Evolutionary conservation across 2,329 filamentous ascomycete genomes (phyloP).

Genomic region (Fusarium falciforme): DNA sequence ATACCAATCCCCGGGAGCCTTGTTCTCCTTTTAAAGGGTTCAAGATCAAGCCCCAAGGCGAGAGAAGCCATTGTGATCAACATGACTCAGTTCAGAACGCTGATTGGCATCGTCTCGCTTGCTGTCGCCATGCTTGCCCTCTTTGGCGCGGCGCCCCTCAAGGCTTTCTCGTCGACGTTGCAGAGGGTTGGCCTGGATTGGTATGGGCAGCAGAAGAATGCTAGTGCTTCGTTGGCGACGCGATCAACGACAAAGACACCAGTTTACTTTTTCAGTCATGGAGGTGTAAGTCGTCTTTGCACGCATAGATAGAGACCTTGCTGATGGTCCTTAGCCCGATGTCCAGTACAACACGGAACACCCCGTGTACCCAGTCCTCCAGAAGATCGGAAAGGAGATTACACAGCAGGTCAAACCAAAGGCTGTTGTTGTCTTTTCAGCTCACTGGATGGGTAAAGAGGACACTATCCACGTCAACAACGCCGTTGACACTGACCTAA

Average conservation of each 20-base stretch:
- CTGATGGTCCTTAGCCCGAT: constrained; percentile 59
- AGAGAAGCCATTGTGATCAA: constrained; percentile 8
- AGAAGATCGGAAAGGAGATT: constrained; percentile 75
- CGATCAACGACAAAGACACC: constrained; percentile 45
- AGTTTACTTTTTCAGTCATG: constrained; percentile 63
- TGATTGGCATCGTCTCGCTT: constrained; percentile 38
- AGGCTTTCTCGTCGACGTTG: constrained; percentile 36
- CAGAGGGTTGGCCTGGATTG: constrained; percentile 35
- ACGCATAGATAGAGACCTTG: neutral
- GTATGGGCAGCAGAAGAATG: constrained; percentile 25
- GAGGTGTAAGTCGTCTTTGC: constrained; percentile 54
- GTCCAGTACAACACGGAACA: constrained; percentile 77
- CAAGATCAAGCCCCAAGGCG: neutral
- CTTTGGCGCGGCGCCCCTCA: constrained; percentile 37
- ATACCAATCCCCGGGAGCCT: constrained; percentile 7
- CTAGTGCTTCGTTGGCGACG: neutral
- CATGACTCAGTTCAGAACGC: constrained; percentile 37
- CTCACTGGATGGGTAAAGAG: constrained; percentile 76
- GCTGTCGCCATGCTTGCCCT: constrained; percentile 38
- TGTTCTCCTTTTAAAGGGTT: neutral
- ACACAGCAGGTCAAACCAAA: constrained; percentile 76
- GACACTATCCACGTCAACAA: constrained; percentile 73
- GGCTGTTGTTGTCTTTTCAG: constrained; percentile 80
- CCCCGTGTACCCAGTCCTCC: constrained; percentile 73
- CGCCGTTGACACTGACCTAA: constrained; percentile 71